Evolutionary conservation across 441 rosid species (phyloP), one percentile per base, ranked within the genome.

Genomic region (Euphorbia corollata): DNA sequence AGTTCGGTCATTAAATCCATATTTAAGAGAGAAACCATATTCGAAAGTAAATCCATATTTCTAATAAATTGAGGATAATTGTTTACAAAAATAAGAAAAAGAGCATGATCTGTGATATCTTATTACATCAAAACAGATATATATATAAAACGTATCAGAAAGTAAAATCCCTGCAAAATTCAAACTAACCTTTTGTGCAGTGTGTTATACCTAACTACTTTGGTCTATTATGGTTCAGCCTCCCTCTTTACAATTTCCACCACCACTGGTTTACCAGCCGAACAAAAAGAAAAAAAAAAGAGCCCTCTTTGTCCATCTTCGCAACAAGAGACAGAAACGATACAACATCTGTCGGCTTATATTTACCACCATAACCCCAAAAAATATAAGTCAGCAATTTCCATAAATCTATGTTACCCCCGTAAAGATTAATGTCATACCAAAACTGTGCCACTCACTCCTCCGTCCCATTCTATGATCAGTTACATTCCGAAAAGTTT

Each of bases 181-280:
- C 78, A 69, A 68, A 67, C 58, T 30, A 69, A 48, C 56, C 56
- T 51, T 27, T 51, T 55, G 71, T 51, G 63, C 64, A 59, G 43
- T 45, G 45, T 23, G 10, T 27, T 27, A 36, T 2, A 36, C 2
- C 50, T n/a, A 45, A 61, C 64, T 71, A 74, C 19, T 54, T 36
- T 36, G 69, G 66, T 68, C 71, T 71, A 59, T 34, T 48, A 58
- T 51, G 63, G 59, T 61, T 68, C 73, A 71, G 63, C 57, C 64
- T 69, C 77, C 69, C 60, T 36, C 74, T 79, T 75, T 77, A 80
- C 81, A 75, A 63, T 61, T 65, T 54, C 56, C 48, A 30, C 27
- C 50, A 38, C 45, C 51, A 32, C 71, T 51, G 55, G 27, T 58
- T 43, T n/a, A 45, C 2, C 32, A 8, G 1, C 11, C 3, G 41